Percentiles rank a stretch among this genome's conserved stretches.
Conservation (phyloP, 257 asterid species). For the Euphrasia confusa region DNA sequence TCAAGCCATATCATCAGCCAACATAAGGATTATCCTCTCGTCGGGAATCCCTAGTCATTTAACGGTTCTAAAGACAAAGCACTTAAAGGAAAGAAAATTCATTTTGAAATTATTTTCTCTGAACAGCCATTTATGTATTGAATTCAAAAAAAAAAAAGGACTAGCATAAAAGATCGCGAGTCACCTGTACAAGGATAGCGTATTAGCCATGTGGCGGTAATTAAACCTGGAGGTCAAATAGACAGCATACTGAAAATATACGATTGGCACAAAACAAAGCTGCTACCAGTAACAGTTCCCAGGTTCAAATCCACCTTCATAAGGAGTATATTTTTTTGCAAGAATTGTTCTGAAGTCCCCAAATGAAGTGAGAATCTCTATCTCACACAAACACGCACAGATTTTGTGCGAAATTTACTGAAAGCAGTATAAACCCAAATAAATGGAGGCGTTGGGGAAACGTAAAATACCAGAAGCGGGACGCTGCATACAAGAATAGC, state of each 20-base stretch:
- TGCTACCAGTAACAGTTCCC: no score
- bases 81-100: not conserved
- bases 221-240: slow-evolving; percentile 62
- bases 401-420: no score
- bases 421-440: not conserved
- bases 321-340: no score
- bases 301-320: no score
- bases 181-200: slow-evolving; percentile 90
- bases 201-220: slow-evolving; percentile 95
- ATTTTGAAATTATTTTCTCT: not conserved
- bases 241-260: slow-evolving; percentile 13
- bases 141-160: not conserved
- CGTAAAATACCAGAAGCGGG: slow-evolving; percentile 82
- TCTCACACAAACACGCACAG: no score
- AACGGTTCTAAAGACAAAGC: slow-evolving; percentile 62
- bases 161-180: not conserved
- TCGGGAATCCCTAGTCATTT: slow-evolving; percentile 97
- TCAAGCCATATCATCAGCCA: slow-evolving; percentile 99
- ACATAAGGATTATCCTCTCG: slow-evolving; percentile 91
- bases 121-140: slow-evolving; percentile 1
- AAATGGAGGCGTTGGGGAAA: slow-evolving; percentile 4
- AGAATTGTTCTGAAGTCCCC: not conserved
- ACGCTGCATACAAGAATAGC: slow-evolving; percentile 90
- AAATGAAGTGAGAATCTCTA: not conserved
- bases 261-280: not conserved